Percentiles rank a stretch among this genome's conserved stretches.
phyloP scores from a whole-genome alignment of 129 eudicot species.

The Flaveria bidentis region DNA sequence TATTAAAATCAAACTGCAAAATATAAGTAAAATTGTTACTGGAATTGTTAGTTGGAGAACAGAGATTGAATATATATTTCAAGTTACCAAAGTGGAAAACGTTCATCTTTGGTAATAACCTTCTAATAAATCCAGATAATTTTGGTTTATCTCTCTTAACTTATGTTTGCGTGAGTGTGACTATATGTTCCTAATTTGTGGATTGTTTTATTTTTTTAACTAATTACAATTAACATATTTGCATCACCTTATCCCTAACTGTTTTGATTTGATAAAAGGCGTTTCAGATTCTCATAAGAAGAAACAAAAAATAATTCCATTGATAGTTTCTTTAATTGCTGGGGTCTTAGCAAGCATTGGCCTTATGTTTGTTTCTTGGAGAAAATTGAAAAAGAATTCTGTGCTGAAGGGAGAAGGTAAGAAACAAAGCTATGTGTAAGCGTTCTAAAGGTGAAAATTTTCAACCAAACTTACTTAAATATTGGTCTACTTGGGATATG shows the following conservation, averaged over 20 bases:
- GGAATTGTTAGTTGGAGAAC: background rate
- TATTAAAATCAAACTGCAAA: background rate
- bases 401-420: constrained; percentile 38
- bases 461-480: background rate
- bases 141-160: constrained; percentile 3
- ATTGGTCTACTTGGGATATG: background rate
- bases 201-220: background rate
- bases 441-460: background rate
- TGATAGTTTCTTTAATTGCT: constrained; percentile 10
- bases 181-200: background rate
- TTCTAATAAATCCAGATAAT: background rate
- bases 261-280: constrained; percentile 9
- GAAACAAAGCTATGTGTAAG: background rate
- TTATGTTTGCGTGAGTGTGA: background rate
- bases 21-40: background rate
- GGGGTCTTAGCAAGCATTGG: constrained; percentile 23
- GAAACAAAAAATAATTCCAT: constrained; percentile 28
- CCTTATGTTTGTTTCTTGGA: constrained; percentile 24
- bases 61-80: background rate
- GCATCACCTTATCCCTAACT: constrained; percentile 19
- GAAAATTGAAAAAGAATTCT: constrained; percentile 30
- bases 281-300: constrained; percentile 37
- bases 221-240: constrained; percentile 9
- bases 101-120: background rate
- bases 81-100: background rate